Evolutionary conservation across 257 asterid species (phyloP).

Genomic region (Thymus quinquecostatus): DNA sequence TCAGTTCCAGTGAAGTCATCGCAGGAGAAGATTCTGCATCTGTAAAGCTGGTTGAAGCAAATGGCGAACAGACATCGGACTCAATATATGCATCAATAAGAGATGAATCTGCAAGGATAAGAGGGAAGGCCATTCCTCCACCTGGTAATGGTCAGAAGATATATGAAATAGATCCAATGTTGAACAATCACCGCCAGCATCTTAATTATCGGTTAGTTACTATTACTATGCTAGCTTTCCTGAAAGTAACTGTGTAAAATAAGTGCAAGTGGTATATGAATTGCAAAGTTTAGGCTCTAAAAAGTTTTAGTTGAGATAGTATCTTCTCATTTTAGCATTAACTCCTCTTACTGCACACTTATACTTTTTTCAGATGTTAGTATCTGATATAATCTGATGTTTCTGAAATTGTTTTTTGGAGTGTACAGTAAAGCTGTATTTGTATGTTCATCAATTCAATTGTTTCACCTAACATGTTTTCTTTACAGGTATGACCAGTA

Average conservation of each 20-base stretch:
- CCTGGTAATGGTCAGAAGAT: conserved; percentile 88
- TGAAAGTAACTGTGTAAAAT: background rate
- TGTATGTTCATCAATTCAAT: conserved; percentile 14
- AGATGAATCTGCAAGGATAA: conserved; percentile 60
- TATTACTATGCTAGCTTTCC: conserved; percentile 22
- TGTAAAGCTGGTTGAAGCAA: conserved; percentile 32
- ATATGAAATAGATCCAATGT: conserved; percentile 87
- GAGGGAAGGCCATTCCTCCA: conserved; percentile 62
- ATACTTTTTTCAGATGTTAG: conserved; percentile 11
- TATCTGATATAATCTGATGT: conserved; percentile 12
- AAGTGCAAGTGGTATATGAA: conserved; percentile 24
- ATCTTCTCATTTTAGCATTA: conserved; percentile 2
- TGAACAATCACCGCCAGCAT: conserved; percentile 66
- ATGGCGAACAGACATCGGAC: conserved; percentile 40
- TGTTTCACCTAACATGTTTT: conserved; percentile 22
- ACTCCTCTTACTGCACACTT: conserved; percentile 4
- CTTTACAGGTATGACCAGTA: conserved; percentile 76
- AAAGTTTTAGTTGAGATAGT: conserved; percentile 3
- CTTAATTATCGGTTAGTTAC: conserved; percentile 79
- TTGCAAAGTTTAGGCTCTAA: background rate
- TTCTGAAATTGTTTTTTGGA: conserved; percentile 7
- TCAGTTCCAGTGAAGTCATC: conserved; percentile 37
- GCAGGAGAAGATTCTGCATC: conserved; percentile 38
- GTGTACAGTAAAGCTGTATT: conserved; percentile 8
- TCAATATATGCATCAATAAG: conserved; percentile 44